Conservation (phyloP, 768 basidiomycete genomes). For the Kwoniella sp. region DNA sequence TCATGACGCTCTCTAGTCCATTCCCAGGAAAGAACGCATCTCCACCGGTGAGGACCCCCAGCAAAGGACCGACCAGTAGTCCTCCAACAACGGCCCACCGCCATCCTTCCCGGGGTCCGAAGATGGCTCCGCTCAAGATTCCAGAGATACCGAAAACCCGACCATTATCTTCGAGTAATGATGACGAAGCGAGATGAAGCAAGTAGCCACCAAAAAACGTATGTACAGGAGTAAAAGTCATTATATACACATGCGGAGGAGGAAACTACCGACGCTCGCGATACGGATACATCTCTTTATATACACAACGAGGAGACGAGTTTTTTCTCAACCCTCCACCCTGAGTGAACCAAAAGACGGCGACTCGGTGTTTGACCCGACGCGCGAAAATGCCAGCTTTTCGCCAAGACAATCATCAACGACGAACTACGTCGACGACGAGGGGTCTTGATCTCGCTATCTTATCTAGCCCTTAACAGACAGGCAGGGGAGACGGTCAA, state of each 20-base stretch:
- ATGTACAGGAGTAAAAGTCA: conserved; percentile 49
- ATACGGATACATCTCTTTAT: neutral
- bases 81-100: conserved; percentile 37
- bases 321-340: neutral
- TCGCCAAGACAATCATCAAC: neutral
- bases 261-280: no score
- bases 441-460: neutral
- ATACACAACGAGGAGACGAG: no score
- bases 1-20: neutral
- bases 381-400: neutral
- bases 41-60: conserved; percentile 19
- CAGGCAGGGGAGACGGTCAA: no score
- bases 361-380: neutral
- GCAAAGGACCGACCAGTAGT: conserved; percentile 28
- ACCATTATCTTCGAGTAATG: conserved; percentile 49
- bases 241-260: neutral
- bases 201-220: conserved; percentile 53
- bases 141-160: conserved; percentile 54
- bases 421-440: neutral
- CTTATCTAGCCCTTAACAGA: neutral
- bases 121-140: conserved; percentile 45
- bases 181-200: conserved; percentile 50
- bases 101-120: conserved; percentile 39
- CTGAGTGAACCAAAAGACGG: neutral
- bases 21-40: conserved; percentile 13